Evolutionary conservation across 768 basidiomycete genomes (phyloP).

Genomic region (Tylopilus plumbeoviolaceoides): DNA sequence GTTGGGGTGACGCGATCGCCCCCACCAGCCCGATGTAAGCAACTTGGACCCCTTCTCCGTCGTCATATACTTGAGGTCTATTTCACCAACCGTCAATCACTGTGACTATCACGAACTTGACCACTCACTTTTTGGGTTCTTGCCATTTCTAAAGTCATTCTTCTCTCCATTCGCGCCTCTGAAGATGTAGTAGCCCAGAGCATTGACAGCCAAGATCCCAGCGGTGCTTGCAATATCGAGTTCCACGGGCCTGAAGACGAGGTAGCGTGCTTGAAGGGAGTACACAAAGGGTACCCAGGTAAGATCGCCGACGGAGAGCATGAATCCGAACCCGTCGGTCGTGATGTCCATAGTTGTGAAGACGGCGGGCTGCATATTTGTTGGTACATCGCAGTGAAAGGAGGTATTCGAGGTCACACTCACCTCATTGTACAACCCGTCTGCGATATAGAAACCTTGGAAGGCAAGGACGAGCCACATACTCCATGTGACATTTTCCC

Average conservation of each 20-base stretch:
- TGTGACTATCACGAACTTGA: neutral
- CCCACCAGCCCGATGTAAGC: conserved; percentile 98
- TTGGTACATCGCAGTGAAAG: neutral
- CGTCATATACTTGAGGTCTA: conserved; percentile 74
- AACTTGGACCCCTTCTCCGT: conserved; percentile 88
- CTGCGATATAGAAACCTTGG: conserved; percentile 83
- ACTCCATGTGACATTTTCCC: conserved; percentile 72
- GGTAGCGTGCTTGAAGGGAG: conserved; percentile 88
- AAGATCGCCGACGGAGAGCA: conserved; percentile 92
- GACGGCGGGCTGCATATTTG: conserved; percentile 60
- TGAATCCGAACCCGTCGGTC: conserved; percentile 97
- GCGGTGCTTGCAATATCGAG: conserved; percentile 57
- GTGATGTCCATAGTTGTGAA: conserved; percentile 98
- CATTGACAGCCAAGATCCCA: conserved; percentile 60
- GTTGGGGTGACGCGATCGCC: conserved; percentile 87
- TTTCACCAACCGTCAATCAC: conserved; percentile 1
- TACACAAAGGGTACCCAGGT: conserved; percentile 95
- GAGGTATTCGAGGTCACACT: neutral
- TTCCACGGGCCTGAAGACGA: conserved; percentile 84
- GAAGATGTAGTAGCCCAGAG: conserved; percentile 88
- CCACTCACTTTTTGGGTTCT: conserved; percentile 81
- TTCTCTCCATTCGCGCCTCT: conserved; percentile 86
- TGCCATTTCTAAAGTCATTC: conserved; percentile 91
- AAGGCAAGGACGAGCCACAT: conserved; percentile 87
- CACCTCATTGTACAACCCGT: conserved; percentile 89